phyloP scores from a whole-genome alignment of 139 green algal genomes.

The Closterium sp. region DNA sequence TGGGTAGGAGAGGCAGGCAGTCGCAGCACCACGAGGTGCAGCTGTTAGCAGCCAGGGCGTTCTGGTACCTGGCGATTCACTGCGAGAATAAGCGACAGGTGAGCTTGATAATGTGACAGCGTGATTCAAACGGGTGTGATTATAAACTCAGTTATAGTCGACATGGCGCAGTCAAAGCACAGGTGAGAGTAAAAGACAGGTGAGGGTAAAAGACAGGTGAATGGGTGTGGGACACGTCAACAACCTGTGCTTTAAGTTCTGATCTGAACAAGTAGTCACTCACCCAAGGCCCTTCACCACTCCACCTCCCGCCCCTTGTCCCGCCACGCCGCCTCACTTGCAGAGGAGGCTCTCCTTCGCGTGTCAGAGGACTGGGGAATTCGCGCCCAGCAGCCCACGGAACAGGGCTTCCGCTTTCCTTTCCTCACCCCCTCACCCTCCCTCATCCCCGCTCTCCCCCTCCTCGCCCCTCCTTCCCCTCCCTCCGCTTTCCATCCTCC shows the following conservation, averaged over 20 bases:
- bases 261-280: no score
- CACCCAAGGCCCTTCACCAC: no score
- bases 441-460: not conserved
- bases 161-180: slow-evolving; percentile 48
- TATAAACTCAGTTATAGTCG: slow-evolving; percentile 42
- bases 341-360: slow-evolving; percentile 32
- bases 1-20: not conserved
- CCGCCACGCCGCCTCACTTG: slow-evolving; percentile 35
- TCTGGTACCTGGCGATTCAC: slow-evolving; percentile 59
- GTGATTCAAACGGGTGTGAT: slow-evolving; percentile 8
- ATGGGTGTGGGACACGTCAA: no score
- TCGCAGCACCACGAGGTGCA: slow-evolving; percentile 54
- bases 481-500: not conserved
- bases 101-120: not conserved
- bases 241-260: no score
- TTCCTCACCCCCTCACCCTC: no score
- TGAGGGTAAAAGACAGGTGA: no score
- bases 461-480: not conserved
- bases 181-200: slow-evolving; percentile 42
- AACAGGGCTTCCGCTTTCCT: slow-evolving; percentile 9
- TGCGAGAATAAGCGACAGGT: slow-evolving; percentile 52
- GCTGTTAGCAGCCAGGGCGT: slow-evolving; percentile 50
- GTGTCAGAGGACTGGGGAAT: slow-evolving; percentile 20
- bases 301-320: no score
- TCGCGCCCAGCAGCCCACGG: not conserved